Percentiles rank a stretch among this genome's conserved stretches.
Evolutionary conservation across 2,329 filamentous ascomycete genomes (phyloP).

Genomic region (Xylariales sp.): DNA sequence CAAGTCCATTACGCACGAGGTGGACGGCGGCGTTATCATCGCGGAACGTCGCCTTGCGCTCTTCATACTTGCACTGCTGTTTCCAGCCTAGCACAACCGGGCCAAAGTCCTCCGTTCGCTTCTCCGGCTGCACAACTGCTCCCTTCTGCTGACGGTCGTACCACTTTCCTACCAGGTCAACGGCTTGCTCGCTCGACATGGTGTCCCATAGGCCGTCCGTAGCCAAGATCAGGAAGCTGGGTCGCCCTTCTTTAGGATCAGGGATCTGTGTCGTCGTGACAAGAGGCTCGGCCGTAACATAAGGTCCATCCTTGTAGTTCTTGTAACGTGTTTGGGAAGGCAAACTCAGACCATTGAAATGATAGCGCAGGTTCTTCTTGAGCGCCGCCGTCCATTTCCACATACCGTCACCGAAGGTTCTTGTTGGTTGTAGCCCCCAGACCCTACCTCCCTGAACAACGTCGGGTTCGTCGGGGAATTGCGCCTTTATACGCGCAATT

Average conservation of each 20-base stretch:
- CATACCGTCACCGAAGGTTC: conserved; percentile 75
- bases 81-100: conserved; percentile 44
- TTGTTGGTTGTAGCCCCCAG: conserved; percentile 69
- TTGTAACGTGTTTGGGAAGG: conserved; percentile 57
- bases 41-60: conserved; percentile 77
- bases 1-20: conserved; percentile 82
- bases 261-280: conserved; percentile 67
- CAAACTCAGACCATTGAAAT: conserved; percentile 59
- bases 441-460: conserved; percentile 69
- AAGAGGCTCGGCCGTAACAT: conserved; percentile 74
- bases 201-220: conserved; percentile 75
- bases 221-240: conserved; percentile 73
- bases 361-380: conserved; percentile 56
- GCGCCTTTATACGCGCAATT: conserved; percentile 62
- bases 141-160: conserved; percentile 50
- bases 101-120: conserved; percentile 38
- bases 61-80: conserved; percentile 49
- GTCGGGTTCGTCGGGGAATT: conserved; percentile 72
- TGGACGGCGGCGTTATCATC: conserved; percentile 87
- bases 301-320: conserved; percentile 67
- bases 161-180: conserved; percentile 69
- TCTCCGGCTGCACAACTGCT: conserved; percentile 26
- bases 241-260: conserved; percentile 48
- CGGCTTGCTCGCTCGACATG: conserved; percentile 67
- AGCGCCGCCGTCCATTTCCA: conserved; percentile 73